These are phyloP conservation scores for Leccinum ochraceum DNA, from an alignment of 768 basidiomycete genomes.

Conservation along the genomic window DNA sequence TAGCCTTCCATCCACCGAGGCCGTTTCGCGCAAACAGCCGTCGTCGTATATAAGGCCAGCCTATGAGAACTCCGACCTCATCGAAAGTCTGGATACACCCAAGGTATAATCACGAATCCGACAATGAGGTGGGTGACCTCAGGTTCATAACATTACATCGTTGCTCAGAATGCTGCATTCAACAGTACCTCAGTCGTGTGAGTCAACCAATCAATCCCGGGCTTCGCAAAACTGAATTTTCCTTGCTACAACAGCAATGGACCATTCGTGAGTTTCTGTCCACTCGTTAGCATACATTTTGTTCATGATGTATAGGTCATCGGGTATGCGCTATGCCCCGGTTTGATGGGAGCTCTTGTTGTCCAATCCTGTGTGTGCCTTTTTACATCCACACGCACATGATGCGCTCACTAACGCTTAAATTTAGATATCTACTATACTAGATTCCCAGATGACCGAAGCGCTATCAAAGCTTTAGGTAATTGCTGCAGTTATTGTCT, in stretches of 20 bases:
- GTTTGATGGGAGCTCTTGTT: neutral
- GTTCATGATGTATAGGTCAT: neutral
- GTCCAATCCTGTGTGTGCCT: neutral
- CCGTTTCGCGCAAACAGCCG: neutral
- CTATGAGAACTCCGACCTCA: neutral
- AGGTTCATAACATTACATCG: no score
- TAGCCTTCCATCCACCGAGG: neutral
- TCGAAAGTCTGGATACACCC: neutral
- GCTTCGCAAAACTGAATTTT: neutral
- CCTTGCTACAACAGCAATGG: neutral
- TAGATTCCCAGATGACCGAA: neutral
- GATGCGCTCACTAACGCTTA: neutral
- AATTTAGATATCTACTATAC: neutral
- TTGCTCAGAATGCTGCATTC: neutral
- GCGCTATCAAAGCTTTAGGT: neutral
- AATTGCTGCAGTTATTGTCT: neutral
- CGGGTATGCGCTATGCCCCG: neutral
- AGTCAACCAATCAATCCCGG: neutral
- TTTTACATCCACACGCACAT: neutral
- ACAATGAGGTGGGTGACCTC: constrained; percentile 1
- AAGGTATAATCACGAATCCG: neutral
- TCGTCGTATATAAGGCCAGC: neutral
- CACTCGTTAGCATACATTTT: neutral
- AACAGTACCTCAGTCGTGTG: neutral
- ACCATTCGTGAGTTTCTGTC: neutral